These are phyloP conservation scores for Blastobotrys robertii DNA, from an alignment of 805 yeast species.

Conservation along the genomic window DNA sequence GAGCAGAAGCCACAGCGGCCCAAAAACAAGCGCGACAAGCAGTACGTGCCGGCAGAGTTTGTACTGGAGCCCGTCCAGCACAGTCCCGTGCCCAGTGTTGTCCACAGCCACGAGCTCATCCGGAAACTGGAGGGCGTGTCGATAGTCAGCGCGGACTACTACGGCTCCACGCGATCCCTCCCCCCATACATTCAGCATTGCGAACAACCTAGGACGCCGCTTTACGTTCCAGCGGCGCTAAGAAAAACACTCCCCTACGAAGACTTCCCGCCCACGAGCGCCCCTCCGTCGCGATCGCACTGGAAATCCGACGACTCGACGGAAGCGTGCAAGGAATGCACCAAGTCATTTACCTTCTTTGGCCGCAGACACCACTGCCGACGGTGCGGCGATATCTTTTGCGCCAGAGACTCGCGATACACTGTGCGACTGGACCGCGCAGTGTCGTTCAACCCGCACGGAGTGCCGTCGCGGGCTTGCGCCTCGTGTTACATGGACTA, in stretches of 20 bases:
- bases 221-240: conserved; percentile 85
- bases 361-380: conserved; percentile 80
- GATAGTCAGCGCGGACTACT: too few species aligned
- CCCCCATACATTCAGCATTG: conserved; percentile 36
- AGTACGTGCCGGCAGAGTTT: conserved; percentile 1
- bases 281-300: conserved; percentile 27
- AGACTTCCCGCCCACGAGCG: too few species aligned
- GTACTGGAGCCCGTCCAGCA: neutral
- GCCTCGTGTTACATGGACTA: conserved; percentile 55
- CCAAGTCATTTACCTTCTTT: conserved; percentile 59
- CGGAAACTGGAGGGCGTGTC: too few species aligned
- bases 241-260: conserved; percentile 31
- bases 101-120: neutral
- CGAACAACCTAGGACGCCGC: conserved; percentile 71
- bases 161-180: too few species aligned
- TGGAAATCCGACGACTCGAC: conserved; percentile 58
- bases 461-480: conserved; percentile 61
- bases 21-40: neutral
- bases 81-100: neutral
- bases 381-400: conserved; percentile 73
- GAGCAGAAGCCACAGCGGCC: conserved; percentile 1
- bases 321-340: conserved; percentile 58
- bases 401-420: conserved; percentile 55
- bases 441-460: conserved; percentile 46
- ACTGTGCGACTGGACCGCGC: conserved; percentile 44